Base-by-base conservation (phyloP, 352 stramenopile genomes). In the Halophytophthora polymorphica region DNA sequence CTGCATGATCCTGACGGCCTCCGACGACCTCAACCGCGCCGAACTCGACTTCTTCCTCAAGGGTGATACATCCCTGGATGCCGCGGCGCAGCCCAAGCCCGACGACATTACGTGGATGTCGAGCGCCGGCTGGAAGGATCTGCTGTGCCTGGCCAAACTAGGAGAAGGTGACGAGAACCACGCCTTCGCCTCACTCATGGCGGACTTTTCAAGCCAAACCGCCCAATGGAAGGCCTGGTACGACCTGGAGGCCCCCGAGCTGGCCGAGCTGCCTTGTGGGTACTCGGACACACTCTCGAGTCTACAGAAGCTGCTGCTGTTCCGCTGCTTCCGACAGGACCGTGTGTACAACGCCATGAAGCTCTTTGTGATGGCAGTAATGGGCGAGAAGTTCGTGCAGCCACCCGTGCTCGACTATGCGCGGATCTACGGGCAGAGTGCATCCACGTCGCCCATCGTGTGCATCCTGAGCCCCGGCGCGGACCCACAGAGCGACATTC, bases 41-140 rank as follows among this genome's bases (percentile, higher is more conserved):
- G 85, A 98, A 51, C 80, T 98, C 15, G 93, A 98, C 57, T 98
- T 98, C 48, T 98, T 98, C 66, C 72, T 98, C 25, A 98, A 98
- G 59, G 94, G 94, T 21, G 90, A 97, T 45, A 97, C 88, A n/a
- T 96, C 86, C n/a, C 66, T 98, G 3, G 88, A 96, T 45, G 75
- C 68, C 2, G 75, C 84, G 3, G 58, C 69, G 3, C 72, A 90
- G 36, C 66, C 61, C 6, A 91, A 89, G 56, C 86, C 89, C 0
- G 86, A 90, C 3, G 39, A 62, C 0, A 49, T 92, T 11, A 69
- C 71, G 19, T 98, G 94, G 94, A 83, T 98, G 23, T 87, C 83
- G 3, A 56, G 61, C 44, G 70, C 77, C 10, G 90, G 89, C 1
- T 98, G 94, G 94, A 98, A 98, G 50, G 93, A 98, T 43, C 50